A percentile compares a stretch with the other conserved stretches of the same genome.
These are phyloP conservation scores for Neonectria neomacrospora DNA, from an alignment of 2,329 filamentous ascomycete species.

Conservation along the genomic window DNA sequence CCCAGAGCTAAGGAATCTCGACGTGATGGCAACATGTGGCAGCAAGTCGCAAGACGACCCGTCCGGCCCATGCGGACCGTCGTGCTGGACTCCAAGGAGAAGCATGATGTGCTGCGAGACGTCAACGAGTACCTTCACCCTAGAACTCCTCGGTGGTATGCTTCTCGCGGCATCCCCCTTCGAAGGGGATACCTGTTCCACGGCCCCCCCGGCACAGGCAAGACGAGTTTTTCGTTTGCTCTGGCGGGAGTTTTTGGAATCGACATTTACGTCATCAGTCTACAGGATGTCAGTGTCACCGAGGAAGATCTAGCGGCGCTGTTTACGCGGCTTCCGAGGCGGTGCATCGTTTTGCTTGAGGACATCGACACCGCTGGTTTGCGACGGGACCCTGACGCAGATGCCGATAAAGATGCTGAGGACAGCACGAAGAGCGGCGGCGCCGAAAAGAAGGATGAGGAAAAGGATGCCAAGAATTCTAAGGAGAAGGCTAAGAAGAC, in stretches of 20 bases:
- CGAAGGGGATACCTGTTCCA: constrained; percentile 82
- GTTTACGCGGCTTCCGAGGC: constrained; percentile 69
- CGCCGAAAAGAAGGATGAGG: constrained; percentile 21
- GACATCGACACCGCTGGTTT: constrained; percentile 76
- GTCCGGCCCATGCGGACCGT: constrained; percentile 80
- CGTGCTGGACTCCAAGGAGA: constrained; percentile 75
- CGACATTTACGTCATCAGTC: constrained; percentile 71
- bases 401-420: constrained; percentile 36
- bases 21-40: constrained; percentile 62
- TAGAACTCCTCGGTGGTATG: constrained; percentile 76
- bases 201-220: constrained; percentile 79
- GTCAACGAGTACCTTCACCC: constrained; percentile 84
- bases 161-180: constrained; percentile 79
- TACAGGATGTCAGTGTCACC: constrained; percentile 67
- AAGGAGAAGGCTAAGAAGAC: constrained; percentile 45
- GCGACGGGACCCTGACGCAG: constrained; percentile 53
- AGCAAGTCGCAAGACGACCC: constrained; percentile 69
- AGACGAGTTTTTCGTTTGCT: constrained; percentile 74
- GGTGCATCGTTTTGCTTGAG: constrained; percentile 74
- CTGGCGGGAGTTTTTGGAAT: constrained; percentile 74
- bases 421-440: constrained; percentile 14
- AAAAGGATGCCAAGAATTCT: constrained; percentile 20
- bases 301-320: constrained; percentile 70
- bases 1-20: constrained; percentile 60
- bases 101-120: constrained; percentile 73